These are phyloP conservation scores for Nitzschia palea DNA, from an alignment of 108 stramenopile genomes.

Conservation along the genomic window DNA sequence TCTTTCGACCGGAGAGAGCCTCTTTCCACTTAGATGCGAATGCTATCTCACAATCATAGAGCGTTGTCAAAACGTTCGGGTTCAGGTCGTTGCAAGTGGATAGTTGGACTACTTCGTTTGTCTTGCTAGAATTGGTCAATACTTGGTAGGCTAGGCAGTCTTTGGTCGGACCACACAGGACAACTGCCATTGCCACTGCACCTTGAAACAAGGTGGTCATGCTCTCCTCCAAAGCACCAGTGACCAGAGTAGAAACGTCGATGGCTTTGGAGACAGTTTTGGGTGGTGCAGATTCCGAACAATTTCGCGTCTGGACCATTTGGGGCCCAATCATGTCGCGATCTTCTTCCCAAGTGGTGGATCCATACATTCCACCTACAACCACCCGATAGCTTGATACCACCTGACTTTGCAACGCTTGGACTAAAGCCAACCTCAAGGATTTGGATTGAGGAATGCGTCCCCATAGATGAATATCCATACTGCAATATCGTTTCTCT, in stretches of 20 bases:
- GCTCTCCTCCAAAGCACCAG: neutral
- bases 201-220: neutral
- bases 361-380: conserved; percentile 81
- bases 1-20: neutral
- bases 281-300: neutral
- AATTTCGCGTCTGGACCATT: conserved; percentile 25
- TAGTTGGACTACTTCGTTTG: neutral
- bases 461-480: conserved; percentile 65
- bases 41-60: conserved; percentile 10
- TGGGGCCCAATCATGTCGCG: conserved; percentile 67
- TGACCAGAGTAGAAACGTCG: neutral
- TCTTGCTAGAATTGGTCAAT: neutral
- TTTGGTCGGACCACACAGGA: conserved; percentile 5
- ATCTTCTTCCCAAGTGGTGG: conserved; percentile 80
- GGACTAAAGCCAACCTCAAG: conserved; percentile 17
- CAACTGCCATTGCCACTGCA: neutral
- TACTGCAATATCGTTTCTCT: conserved; percentile 52
- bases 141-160: neutral
- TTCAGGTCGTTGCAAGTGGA: neutral
- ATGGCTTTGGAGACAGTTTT: neutral
- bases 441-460: conserved; percentile 38
- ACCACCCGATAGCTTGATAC: conserved; percentile 65
- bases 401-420: conserved; percentile 31
- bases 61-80: neutral
- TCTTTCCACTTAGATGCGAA: neutral